phyloP scores from a whole-genome alignment of 768 basidiomycete genomes.

The Boletus bicolor region DNA sequence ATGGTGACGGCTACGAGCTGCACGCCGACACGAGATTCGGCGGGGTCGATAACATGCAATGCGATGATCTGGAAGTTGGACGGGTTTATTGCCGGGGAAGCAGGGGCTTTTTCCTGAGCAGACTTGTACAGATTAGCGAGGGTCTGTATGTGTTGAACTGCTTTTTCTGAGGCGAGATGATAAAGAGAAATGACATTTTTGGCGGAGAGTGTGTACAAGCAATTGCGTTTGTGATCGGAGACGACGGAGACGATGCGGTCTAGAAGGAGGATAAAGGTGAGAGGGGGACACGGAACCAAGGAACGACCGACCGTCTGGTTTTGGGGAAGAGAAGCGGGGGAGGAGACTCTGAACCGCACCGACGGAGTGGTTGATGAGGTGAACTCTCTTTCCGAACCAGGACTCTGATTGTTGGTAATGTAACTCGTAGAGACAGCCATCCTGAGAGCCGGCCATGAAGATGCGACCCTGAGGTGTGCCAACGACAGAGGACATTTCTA shows the following conservation, averaged over 20 bases:
- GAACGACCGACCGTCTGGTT: slow-evolving; percentile 56
- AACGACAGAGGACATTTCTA: slow-evolving; percentile 82
- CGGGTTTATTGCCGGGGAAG: slow-evolving; percentile 66
- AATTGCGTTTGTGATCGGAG: slow-evolving; percentile 64
- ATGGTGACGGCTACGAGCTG: slow-evolving; percentile 80
- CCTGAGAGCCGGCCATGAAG: slow-evolving; percentile 83
- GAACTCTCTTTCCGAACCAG: slow-evolving; percentile 87
- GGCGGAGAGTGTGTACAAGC: slow-evolving; percentile 74
- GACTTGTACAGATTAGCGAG: slow-evolving; percentile 70
- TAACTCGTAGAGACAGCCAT: slow-evolving; percentile 88
- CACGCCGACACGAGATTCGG: slow-evolving; percentile 65
- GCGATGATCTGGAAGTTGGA: slow-evolving; percentile 67
- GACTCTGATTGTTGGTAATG: slow-evolving; percentile 88
- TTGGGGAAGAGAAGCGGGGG: slow-evolving; percentile 66
- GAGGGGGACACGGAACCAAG: background rate
- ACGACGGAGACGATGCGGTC: slow-evolving; percentile 71
- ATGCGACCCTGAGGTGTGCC: slow-evolving; percentile 83
- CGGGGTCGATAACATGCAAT: slow-evolving; percentile 63
- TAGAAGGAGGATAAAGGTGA: slow-evolving; percentile 29
- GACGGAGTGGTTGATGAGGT: slow-evolving; percentile 84
- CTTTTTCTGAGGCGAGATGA: slow-evolving; percentile 58
- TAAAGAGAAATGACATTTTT: slow-evolving; percentile 67
- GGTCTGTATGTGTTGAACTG: slow-evolving; percentile 69
- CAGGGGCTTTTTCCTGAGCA: slow-evolving; percentile 79
- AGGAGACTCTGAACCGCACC: slow-evolving; percentile 75